A percentile compares a stretch with the other conserved stretches of the same genome.
Conservation (phyloP, 768 basidiomycete species). For the Clitopilus passeckerianus region DNA sequence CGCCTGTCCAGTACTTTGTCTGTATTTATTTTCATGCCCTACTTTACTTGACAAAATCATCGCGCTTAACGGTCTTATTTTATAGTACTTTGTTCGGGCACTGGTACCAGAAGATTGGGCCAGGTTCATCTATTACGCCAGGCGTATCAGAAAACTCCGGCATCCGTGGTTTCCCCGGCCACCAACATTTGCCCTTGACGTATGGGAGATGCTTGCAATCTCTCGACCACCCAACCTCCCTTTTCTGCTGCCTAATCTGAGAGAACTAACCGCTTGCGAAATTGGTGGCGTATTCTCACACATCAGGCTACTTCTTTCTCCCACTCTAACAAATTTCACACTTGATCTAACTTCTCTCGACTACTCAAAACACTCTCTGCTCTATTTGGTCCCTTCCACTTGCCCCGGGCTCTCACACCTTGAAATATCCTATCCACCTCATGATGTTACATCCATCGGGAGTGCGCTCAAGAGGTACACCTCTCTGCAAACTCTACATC, state of each 20-base stretch:
- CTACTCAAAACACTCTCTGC: not conserved
- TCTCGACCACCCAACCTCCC: not conserved
- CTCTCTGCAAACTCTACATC: not conserved
- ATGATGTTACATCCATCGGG: not conserved
- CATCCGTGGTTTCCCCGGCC: not conserved
- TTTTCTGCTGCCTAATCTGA: not conserved
- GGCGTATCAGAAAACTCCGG: not conserved
- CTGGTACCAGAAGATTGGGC: not conserved
- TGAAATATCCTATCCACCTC: not conserved
- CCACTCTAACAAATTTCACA: not conserved
- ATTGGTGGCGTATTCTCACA: not conserved
- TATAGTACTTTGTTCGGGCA: not conserved
- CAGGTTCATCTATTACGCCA: not conserved
- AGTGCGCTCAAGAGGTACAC: not conserved
- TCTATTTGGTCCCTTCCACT: not conserved
- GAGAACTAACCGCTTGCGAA: not conserved
- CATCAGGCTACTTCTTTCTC: not conserved
- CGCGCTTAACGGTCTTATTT: not conserved
- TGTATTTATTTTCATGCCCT: not conserved
- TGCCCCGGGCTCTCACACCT: not conserved
- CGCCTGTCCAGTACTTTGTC: not conserved
- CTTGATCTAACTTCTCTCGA: not conserved
- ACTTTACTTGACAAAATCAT: not conserved
- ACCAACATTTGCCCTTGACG: not conserved
- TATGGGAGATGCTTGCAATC: not conserved